Conservation (phyloP, 140 eudicot genomes). For the Bidens hawaiensis region DNA sequence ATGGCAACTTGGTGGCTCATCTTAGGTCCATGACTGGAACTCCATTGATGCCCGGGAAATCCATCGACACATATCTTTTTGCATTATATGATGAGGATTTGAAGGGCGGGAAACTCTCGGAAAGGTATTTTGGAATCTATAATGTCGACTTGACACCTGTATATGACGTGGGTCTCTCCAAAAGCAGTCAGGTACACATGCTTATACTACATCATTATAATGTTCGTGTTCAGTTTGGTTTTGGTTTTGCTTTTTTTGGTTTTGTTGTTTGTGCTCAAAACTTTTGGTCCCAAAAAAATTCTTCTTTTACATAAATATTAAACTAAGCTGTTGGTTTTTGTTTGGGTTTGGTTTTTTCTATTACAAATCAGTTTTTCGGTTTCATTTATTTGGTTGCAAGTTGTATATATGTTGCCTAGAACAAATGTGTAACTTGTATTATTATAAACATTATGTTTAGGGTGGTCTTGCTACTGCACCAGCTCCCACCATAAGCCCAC, state of each 20-base stretch:
- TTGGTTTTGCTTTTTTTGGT: no score
- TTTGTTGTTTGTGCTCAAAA: no score
- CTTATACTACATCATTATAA: no score
- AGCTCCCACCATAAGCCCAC: conserved; percentile 27
- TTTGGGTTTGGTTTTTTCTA: no score
- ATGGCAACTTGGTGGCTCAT: conserved; percentile 59
- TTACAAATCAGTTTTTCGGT: no score
- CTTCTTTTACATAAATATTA: no score
- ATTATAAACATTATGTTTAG: conserved; percentile 9
- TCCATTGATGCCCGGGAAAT: conserved; percentile 90
- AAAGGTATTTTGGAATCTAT: conserved; percentile 66
- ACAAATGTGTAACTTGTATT: not conserved
- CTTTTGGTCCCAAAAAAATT: no score
- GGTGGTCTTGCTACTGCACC: conserved; percentile 36
- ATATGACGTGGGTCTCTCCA: conserved; percentile 63
- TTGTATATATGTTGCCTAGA: not conserved
- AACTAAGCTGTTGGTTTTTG: no score
- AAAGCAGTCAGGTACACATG: conserved; percentile 47
- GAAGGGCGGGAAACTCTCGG: conserved; percentile 68
- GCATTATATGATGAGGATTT: conserved; percentile 75
- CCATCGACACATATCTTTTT: conserved; percentile 71
- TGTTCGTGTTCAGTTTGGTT: no score
- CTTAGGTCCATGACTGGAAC: conserved; percentile 79
- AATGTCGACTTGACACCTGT: conserved; percentile 63
- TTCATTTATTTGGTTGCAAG: not conserved